Base-by-base conservation (phyloP, 139 green algal species). In the Coccomyxa sp. region DNA sequence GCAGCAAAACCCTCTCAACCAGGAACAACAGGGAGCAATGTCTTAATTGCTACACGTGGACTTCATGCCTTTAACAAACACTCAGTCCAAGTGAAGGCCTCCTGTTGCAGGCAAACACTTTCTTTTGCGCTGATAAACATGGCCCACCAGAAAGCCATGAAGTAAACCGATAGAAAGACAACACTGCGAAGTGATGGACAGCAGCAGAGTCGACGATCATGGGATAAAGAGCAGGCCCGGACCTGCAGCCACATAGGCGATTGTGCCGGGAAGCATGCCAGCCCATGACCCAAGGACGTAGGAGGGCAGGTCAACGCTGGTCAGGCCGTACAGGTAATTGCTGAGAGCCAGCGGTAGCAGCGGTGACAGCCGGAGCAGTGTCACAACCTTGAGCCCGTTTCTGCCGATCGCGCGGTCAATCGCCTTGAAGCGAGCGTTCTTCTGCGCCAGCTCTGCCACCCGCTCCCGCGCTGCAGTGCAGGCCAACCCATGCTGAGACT, bases 301-400 rank as follows among this genome's bases (percentile, higher is more conserved):
- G 14, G 90, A 86, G 63, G 60, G 31, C 23, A 96, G 84, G 60
- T 96, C 91, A 32, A 99, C 94, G n/a, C 81, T 90, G 38, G 96
- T 98, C 3, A 98, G 89, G 18, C 94, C 94, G 82, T 98, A 98
- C 45, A 97, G 85, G 85, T 97, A 97, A 88, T 99, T 99, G 80
- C 80, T 91, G 11, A 94, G 89, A 1, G 96, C 94, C 59, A 98
- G 91, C 9, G 96, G 96, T 38, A 99, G 84, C 78, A 99, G 90
- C 1, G 96, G 96, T 59, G 85, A 94, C 0, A 99, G 88, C 3
- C 96, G 92, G 30, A 99, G 92, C 59, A 99, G 89, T 1, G 91
- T 92, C 25, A 99, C 95, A 59, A 98, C 89, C 57, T 95, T 95
- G 85, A 99, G 93, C n/a, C 92, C 88, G 82, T 99, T 89, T 30